Evolutionary conservation across 805 yeast genomes (phyloP).

Genomic region (Saccharomycopsis fibuligera): DNA sequence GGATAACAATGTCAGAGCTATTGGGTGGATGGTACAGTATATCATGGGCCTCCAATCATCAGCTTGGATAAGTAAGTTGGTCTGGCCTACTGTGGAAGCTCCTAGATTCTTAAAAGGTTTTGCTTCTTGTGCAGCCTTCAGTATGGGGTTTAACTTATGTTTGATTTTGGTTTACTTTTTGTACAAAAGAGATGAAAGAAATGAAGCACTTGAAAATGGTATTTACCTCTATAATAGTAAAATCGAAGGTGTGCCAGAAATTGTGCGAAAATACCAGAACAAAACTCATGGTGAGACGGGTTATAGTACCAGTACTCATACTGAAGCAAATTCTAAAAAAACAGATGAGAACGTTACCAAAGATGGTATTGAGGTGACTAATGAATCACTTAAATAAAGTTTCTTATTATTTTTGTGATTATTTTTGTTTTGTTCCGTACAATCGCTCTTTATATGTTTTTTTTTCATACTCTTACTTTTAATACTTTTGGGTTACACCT

Average conservation of each 20-base stretch:
- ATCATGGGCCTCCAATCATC: conserved; percentile 39
- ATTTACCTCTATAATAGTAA: conserved; percentile 28
- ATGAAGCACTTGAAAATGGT: conserved; percentile 32
- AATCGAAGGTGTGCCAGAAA: conserved; percentile 61
- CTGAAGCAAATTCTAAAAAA: too few species aligned
- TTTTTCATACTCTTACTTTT: too few species aligned
- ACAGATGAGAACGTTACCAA: too few species aligned
- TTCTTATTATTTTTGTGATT: too few species aligned
- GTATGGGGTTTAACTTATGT: conserved; percentile 27
- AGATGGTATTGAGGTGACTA: too few species aligned
- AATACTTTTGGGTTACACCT: too few species aligned
- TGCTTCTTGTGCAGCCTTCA: conserved; percentile 38
- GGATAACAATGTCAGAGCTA: conserved; percentile 50
- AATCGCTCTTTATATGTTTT: too few species aligned
- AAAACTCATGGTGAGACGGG: too few species aligned
- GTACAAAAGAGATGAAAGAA: conserved; percentile 36
- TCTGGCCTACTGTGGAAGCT: conserved; percentile 43
- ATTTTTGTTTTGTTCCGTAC: too few species aligned
- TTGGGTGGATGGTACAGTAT: conserved; percentile 51
- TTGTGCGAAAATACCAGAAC: conserved; percentile 51
- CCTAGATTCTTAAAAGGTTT: conserved; percentile 52
- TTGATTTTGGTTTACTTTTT: conserved; percentile 30
- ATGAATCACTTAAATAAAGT: too few species aligned
- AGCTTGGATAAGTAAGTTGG: conserved; percentile 31
- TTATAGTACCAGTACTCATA: too few species aligned